Percentiles rank a stretch among this genome's conserved stretches.
Conservation (phyloP, 139 green algal species). For the Chlamydomonas sphaeroides region DNA sequence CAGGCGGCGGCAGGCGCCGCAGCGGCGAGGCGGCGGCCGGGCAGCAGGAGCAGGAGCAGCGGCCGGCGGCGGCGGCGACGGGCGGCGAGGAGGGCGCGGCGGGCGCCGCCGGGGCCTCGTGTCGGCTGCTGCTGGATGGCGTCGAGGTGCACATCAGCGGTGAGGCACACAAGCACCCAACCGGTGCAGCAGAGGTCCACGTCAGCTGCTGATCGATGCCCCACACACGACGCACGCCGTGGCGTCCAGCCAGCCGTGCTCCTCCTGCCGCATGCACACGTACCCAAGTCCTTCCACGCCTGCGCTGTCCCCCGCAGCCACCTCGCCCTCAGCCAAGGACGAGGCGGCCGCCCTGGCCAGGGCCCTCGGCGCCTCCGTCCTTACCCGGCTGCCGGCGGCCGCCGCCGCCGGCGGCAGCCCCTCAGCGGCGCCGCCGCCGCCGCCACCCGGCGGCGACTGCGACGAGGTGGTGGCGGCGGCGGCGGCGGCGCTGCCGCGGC, state of each 20-base stretch:
- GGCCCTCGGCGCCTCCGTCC: conserved; percentile 10
- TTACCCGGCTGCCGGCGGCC: neutral
- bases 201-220: no score
- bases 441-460: neutral
- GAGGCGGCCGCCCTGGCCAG: conserved; percentile 7
- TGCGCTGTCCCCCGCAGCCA: neutral
- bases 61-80: neutral
- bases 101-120: no score
- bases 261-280: no score
- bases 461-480: neutral
- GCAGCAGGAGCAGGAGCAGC: neutral
- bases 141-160: no score
- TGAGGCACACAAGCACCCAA: no score
- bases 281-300: no score
- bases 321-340: neutral
- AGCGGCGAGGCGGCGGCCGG: neutral
- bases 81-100: neutral
- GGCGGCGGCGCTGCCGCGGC: neutral
- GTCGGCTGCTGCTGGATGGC: no score
- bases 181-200: no score
- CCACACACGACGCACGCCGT: no score
- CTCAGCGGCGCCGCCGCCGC: no score
- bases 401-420: neutral
- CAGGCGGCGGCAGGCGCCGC: neutral
- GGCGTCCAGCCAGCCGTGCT: no score